phyloP scores from a whole-genome alignment of 2,329 filamentous ascomycete species.

The Magnaporthiopsis poae region DNA sequence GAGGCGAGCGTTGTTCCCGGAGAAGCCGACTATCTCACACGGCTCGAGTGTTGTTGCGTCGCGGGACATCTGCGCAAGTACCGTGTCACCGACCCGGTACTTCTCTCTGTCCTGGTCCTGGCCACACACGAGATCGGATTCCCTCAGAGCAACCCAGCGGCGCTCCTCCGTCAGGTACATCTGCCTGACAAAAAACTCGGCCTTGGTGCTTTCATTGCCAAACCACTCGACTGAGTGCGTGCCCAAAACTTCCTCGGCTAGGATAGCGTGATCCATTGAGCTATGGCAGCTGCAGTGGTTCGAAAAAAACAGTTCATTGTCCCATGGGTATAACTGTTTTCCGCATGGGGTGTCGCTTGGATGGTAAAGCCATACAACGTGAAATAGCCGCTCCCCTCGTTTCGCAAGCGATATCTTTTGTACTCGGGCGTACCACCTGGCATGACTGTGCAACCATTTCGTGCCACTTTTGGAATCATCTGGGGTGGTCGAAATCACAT shows the following conservation, averaged over 20 bases:
- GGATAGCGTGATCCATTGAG: constrained; percentile 28
- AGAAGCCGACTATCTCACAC: constrained; percentile 42
- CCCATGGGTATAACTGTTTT: constrained; percentile 56
- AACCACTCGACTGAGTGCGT: constrained; percentile 52
- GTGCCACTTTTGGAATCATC: constrained; percentile 38
- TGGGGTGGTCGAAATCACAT: constrained; percentile 38
- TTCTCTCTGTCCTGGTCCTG: constrained; percentile 16
- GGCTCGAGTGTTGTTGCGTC: constrained; percentile 41
- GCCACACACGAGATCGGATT: constrained; percentile 47
- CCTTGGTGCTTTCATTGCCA: constrained; percentile 31
- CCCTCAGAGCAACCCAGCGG: constrained; percentile 50
- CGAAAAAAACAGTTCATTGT: constrained; percentile 66
- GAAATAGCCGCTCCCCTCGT: constrained; percentile 35
- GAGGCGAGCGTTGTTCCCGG: constrained; percentile 29
- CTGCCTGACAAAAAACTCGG: constrained; percentile 60
- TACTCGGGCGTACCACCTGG: constrained; percentile 61
- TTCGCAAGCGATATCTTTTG: constrained; percentile 38
- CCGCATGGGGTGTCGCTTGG: constrained; percentile 62
- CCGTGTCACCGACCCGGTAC: constrained; percentile 48
- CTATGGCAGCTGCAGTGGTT: constrained; percentile 63
- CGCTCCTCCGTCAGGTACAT: constrained; percentile 53
- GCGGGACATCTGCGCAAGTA: constrained; percentile 35
- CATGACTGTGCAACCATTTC: constrained; percentile 43
- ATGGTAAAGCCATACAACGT: constrained; percentile 66
- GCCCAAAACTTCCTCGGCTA: constrained; percentile 44